Evolutionary conservation across 2,329 filamentous ascomycete species (phyloP).

Genomic region (Nannizziopsis barbatae): DNA sequence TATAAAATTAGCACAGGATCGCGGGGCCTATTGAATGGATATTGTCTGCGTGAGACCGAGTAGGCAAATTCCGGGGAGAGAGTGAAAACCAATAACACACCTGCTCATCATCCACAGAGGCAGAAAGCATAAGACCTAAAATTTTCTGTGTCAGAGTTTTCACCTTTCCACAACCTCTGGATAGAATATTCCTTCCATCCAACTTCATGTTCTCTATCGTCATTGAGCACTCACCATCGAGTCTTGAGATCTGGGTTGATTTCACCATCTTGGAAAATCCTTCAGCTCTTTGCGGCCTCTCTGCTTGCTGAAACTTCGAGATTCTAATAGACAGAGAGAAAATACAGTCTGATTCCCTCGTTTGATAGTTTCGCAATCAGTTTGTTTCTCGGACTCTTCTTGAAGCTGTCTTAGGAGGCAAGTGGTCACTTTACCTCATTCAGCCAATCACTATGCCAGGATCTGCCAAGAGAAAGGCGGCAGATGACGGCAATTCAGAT

Average conservation of each 20-base stretch:
- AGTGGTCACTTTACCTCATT: conserved; percentile 6
- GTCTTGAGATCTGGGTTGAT: conserved; percentile 85
- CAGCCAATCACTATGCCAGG: conserved; percentile 24
- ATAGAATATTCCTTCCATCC: neutral
- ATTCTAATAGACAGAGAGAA: too few relatives aligned
- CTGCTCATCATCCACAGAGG: conserved; percentile 84
- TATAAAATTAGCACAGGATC: neutral
- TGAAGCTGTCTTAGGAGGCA: neutral
- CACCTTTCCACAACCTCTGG: neutral
- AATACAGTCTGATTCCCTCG: too few relatives aligned
- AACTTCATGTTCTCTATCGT: neutral
- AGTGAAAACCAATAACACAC: conserved; percentile 32
- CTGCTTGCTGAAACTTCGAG: neutral
- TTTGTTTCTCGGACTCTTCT: neutral
- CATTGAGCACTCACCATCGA: conserved; percentile 60
- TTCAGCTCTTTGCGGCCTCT: neutral
- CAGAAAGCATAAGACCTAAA: conserved; percentile 82
- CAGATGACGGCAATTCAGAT: conserved; percentile 2
- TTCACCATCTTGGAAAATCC: conserved; percentile 55
- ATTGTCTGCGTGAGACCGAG: neutral
- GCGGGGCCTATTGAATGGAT: neutral
- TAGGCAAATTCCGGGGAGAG: neutral
- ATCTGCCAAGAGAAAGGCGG: conserved; percentile 13
- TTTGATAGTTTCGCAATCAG: too few relatives aligned
- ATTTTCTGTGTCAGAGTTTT: conserved; percentile 4